Evolutionary conservation across 352 stramenopile species (phyloP).

Genomic region (Peronospora farinosa): DNA sequence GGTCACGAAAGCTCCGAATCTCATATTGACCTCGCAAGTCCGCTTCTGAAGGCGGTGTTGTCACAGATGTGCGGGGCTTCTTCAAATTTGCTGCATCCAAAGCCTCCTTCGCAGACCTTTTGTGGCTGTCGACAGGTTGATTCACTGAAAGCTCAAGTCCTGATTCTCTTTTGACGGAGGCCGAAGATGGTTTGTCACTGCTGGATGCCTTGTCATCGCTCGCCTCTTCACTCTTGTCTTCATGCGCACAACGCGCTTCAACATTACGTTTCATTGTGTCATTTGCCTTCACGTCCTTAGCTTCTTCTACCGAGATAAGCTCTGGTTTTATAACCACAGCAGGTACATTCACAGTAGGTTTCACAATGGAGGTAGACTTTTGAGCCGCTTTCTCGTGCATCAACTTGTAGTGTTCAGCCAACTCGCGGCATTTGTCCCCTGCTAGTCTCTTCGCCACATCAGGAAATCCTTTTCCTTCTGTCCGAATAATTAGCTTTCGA

Average conservation of each 20-base stretch:
- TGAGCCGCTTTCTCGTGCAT: slow-evolving; percentile 66
- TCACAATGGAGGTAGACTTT: slow-evolving; percentile 25
- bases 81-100: slow-evolving; percentile 11
- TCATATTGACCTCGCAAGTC: slow-evolving; percentile 20
- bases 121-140: slow-evolving; percentile 16
- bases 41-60: slow-evolving; percentile 2
- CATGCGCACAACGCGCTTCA: not conserved
- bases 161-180: slow-evolving; percentile 6
- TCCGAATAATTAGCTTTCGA: slow-evolving; percentile 56
- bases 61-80: slow-evolving; percentile 17
- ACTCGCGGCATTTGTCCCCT: slow-evolving; percentile 28
- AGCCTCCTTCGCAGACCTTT: slow-evolving; percentile 12
- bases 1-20: slow-evolving; percentile 22
- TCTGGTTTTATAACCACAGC: slow-evolving; percentile 11
- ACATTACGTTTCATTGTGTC: not conserved
- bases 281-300: not conserved
- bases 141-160: slow-evolving; percentile 1
- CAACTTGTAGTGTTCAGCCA: slow-evolving; percentile 50
- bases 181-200: not conserved
- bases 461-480: slow-evolving; percentile 36
- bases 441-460: slow-evolving; percentile 37
- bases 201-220: slow-evolving; percentile 4
- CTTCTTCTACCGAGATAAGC: not conserved
- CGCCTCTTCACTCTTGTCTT: slow-evolving; percentile 3
- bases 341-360: slow-evolving; percentile 8